Percentiles rank a stretch among this genome's conserved stretches.
Evolutionary conservation across 2,329 filamentous ascomycete genomes (phyloP).

Genomic region (Fusarium stilboides): DNA sequence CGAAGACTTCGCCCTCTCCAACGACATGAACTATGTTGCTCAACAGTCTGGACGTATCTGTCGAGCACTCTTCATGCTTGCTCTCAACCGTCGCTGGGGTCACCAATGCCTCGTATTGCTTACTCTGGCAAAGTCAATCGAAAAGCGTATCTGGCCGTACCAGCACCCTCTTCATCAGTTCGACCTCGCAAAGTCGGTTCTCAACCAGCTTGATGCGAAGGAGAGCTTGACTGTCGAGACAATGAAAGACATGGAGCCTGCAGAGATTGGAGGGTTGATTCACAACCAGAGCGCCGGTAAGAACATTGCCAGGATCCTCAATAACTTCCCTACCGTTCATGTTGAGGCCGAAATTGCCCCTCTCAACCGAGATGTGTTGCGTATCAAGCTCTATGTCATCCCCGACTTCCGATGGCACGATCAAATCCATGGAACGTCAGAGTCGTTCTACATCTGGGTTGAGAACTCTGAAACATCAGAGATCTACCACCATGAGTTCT

Average conservation of each 20-base stretch:
- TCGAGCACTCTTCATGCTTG: constrained; percentile 96
- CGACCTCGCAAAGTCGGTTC: constrained; percentile 85
- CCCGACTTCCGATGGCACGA: constrained; percentile 98
- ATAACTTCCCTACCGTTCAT: constrained; percentile 92
- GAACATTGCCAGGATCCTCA: constrained; percentile 84
- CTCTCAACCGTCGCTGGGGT: constrained; percentile 94
- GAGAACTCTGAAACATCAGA: constrained; percentile 98
- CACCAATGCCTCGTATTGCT: constrained; percentile 93
- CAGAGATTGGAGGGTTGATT: constrained; percentile 91
- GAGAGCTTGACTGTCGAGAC: constrained; percentile 82
- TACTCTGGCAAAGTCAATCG: constrained; percentile 95
- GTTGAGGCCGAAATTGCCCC: constrained; percentile 96
- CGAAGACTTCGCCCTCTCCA: constrained; percentile 93
- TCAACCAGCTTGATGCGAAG: constrained; percentile 89
- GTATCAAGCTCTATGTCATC: constrained; percentile 88
- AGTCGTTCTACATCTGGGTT: constrained; percentile 99
- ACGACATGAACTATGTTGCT: constrained; percentile 94
- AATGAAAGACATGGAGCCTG: constrained; percentile 91
- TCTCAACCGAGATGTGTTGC: constrained; percentile 91
- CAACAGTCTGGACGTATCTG: constrained; percentile 97
- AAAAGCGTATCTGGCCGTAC: constrained; percentile 95
- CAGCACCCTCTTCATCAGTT: constrained; percentile 97
- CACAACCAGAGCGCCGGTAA: constrained; percentile 91
- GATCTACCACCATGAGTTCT: constrained; percentile 98
- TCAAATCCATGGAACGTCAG: constrained; percentile 90